phyloP scores from a whole-genome alignment of 306 rosid genomes.

The Styphnolobium japonicum region DNA sequence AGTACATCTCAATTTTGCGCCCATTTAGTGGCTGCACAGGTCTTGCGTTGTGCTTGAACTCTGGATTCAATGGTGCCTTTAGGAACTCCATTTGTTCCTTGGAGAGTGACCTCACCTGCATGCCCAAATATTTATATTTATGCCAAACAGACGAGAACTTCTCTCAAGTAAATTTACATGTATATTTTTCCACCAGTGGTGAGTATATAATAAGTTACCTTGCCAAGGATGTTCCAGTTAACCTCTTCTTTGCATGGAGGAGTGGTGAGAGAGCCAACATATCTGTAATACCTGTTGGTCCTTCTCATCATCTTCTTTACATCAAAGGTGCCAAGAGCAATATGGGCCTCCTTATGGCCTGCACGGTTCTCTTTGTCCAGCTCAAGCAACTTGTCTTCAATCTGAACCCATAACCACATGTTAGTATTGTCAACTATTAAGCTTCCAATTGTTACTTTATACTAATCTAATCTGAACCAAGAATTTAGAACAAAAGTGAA shows the following conservation, averaged over 20 bases:
- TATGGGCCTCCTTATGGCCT: constrained; percentile 20
- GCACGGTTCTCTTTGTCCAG: constrained; percentile 24
- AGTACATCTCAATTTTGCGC: constrained; percentile 25
- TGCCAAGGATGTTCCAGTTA: constrained; percentile 49
- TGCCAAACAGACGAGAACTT: neutral
- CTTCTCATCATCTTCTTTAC: constrained; percentile 2
- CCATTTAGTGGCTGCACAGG: constrained; percentile 50
- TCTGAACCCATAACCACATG: constrained; percentile 22
- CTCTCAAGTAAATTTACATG: neutral
- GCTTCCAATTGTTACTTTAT: neutral
- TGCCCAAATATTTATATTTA: neutral
- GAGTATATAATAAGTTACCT: constrained; percentile 24
- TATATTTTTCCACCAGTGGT: too few species aligned
- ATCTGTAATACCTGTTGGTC: constrained; percentile 41
- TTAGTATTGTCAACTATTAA: neutral
- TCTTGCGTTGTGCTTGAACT: constrained; percentile 49
- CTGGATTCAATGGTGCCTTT: constrained; percentile 37
- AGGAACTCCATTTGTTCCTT: constrained; percentile 38
- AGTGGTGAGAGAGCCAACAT: constrained; percentile 51
- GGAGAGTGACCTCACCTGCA: constrained; percentile 51
- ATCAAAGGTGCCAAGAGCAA: constrained; percentile 33
- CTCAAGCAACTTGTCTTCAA: constrained; percentile 31
- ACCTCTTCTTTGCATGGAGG: constrained; percentile 60
- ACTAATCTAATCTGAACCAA: neutral
- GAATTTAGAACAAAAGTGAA: neutral